Conservation (phyloP, 768 basidiomycete genomes). For the Leucosporidium scottii region DNA sequence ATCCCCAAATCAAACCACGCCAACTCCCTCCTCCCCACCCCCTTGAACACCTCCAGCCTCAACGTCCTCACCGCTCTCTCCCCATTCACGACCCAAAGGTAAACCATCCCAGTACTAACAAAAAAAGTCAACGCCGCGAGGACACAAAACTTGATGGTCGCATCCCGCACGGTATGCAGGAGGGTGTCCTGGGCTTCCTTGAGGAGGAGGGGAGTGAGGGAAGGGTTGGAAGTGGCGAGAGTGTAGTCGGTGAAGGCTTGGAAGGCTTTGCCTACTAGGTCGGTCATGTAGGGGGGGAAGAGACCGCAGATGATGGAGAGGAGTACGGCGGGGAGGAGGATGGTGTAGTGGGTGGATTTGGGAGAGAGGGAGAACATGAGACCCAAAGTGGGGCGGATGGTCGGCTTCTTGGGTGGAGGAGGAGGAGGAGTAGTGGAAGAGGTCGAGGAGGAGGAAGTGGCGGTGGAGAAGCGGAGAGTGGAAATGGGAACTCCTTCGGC, state of each 20-base stretch:
- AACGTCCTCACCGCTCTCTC: constrained; percentile 68
- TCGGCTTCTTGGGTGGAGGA: not conserved
- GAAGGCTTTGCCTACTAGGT: constrained; percentile 69
- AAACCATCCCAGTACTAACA: constrained; percentile 66
- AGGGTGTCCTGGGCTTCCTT: constrained; percentile 6
- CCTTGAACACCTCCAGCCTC: constrained; percentile 59
- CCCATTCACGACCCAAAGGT: constrained; percentile 79
- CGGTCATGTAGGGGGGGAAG: constrained; percentile 79
- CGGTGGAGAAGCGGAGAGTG: constrained; percentile 11
- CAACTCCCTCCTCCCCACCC: constrained; percentile 65
- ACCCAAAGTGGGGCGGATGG: constrained; percentile 9
- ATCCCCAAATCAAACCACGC: constrained; percentile 85
- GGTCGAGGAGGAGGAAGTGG: constrained; percentile 1
- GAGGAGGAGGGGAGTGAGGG: constrained; percentile 1
- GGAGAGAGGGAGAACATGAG: constrained; percentile 28
- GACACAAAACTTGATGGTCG: constrained; percentile 47
- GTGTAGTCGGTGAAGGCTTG: constrained; percentile 61
- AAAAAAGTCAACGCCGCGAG: constrained; percentile 61
- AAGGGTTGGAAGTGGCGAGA: constrained; percentile 26
- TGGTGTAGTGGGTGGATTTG: not conserved
- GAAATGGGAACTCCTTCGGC: constrained; percentile 3
- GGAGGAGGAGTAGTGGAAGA: not conserved
- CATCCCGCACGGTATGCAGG: constrained; percentile 28
- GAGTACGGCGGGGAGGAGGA: constrained; percentile 53
- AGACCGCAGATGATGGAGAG: constrained; percentile 61